These are phyloP conservation scores for Pleurotus eryngii DNA, from an alignment of 768 basidiomycete genomes.

Conservation along the genomic window DNA sequence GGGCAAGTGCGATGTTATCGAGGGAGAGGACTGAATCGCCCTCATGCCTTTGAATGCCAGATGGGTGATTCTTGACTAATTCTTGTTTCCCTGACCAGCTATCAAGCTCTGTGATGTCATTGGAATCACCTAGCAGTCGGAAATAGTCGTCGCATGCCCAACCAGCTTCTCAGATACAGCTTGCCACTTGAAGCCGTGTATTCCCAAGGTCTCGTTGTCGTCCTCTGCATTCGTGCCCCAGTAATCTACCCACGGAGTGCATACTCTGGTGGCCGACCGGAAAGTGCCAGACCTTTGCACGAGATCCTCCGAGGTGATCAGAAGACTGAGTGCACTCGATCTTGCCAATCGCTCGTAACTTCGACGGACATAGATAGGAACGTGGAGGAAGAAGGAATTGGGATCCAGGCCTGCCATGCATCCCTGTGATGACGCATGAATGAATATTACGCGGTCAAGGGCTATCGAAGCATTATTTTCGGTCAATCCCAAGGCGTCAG, in stretches of 20 bases:
- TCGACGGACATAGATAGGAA: conserved; percentile 74
- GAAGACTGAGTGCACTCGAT: conserved; percentile 41
- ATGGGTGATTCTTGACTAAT: conserved; percentile 4
- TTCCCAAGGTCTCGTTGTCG: conserved; percentile 65
- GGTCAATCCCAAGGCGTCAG: conserved; percentile 39
- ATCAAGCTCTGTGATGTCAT: conserved; percentile 7
- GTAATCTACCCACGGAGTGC: conserved; percentile 65
- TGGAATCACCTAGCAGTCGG: not conserved
- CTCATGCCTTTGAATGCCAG: not conserved
- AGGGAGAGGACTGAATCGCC: not conserved
- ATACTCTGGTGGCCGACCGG: conserved; percentile 73
- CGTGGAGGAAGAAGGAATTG: conserved; percentile 73
- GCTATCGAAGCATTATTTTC: conserved; percentile 29
- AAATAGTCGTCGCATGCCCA: not conserved
- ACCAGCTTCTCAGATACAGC: conserved; percentile 4
- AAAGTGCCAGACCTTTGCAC: conserved; percentile 62
- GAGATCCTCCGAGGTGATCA: conserved; percentile 9
- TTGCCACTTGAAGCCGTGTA: conserved; percentile 32
- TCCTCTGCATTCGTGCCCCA: conserved; percentile 64
- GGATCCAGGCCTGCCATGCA: conserved; percentile 74
- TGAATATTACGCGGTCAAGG: conserved; percentile 71
- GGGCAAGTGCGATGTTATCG: conserved; percentile 3
- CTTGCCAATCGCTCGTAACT: conserved; percentile 65
- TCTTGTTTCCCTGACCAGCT: not conserved
- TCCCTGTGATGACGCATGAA: conserved; percentile 50